These are phyloP conservation scores for Coccomyxa sp. DNA, from an alignment of 139 green algal genomes.

Conservation along the genomic window DNA sequence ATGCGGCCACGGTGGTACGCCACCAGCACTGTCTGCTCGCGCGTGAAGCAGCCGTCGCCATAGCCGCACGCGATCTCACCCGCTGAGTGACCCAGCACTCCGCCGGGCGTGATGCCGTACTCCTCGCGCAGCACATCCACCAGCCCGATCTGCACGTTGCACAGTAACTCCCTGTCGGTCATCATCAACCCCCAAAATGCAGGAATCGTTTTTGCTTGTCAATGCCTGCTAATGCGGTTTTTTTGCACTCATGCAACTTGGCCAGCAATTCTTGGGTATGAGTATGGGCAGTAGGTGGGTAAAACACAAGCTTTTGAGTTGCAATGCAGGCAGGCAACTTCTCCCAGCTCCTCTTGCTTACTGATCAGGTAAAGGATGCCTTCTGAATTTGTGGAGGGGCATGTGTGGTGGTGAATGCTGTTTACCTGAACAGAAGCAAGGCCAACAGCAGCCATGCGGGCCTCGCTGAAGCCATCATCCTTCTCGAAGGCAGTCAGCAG, in stretches of 20 bases:
- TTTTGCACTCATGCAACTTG: neutral
- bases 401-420: neutral
- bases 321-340: too few relatives aligned
- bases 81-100: constrained; percentile 1
- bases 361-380: too few relatives aligned
- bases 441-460: neutral
- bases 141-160: neutral
- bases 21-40: constrained; percentile 4
- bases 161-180: neutral
- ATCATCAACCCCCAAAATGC: neutral
- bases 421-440: neutral
- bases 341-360: too few relatives aligned
- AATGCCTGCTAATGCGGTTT: neutral
- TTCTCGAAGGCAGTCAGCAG: neutral
- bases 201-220: neutral
- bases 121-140: constrained; percentile 3
- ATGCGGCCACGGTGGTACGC: constrained; percentile 8
- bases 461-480: neutral
- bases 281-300: too few relatives aligned
- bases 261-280: too few relatives aligned
- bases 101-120: neutral
- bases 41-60: neutral
- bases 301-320: too few relatives aligned
- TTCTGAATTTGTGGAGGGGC: neutral
- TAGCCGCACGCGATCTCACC: constrained; percentile 9